phyloP scores from a whole-genome alignment of 2,329 filamentous ascomycete genomes.

The Seiridium unicorne region DNA sequence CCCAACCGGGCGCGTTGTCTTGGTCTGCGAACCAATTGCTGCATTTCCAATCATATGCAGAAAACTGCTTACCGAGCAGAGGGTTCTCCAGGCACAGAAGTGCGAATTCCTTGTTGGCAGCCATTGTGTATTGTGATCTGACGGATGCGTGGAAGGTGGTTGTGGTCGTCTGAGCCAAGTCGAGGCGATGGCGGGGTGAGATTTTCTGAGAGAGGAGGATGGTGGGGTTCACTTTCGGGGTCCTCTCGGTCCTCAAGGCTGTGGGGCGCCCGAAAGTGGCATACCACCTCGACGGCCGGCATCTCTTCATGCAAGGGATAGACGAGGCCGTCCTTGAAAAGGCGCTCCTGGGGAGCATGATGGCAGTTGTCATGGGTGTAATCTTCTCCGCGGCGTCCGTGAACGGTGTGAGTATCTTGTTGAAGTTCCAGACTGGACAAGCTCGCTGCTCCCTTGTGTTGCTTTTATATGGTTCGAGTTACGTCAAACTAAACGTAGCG shows the following conservation, averaged over 20 bases:
- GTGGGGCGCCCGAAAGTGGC: background rate
- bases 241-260: constrained; percentile 8
- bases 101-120: constrained; percentile 74
- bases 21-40: background rate
- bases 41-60: background rate
- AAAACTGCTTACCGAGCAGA: constrained; percentile 69
- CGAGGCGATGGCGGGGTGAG: constrained; percentile 26
- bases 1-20: no score
- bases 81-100: constrained; percentile 97
- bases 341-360: no score
- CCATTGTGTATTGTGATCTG: constrained; percentile 53
- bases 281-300: background rate
- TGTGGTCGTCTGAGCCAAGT: constrained; percentile 15
- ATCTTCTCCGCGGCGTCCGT: no score
- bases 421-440: no score
- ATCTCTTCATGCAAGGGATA: background rate
- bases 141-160: constrained; percentile 8
- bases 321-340: background rate
- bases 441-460: no score
- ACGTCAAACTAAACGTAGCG: no score
- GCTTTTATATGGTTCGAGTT: no score
- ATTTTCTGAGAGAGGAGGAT: constrained; percentile 12
- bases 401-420: no score
- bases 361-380: no score
- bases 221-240: constrained; percentile 23